phyloP scores from a whole-genome alignment of 176 grass and related monocot genomes.

The Raddia guianensis region DNA sequence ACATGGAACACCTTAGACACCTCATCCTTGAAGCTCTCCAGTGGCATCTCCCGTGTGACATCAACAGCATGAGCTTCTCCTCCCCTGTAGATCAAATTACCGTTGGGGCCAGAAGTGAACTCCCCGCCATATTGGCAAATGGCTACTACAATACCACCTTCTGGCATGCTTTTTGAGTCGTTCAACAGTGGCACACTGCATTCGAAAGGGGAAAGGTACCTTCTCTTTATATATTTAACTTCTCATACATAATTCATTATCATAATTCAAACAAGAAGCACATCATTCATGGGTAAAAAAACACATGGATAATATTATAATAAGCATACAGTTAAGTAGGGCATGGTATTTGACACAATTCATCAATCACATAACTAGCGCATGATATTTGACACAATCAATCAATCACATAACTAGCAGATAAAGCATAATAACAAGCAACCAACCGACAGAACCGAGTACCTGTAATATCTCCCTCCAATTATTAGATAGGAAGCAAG shows the following conservation, averaged over 20 bases:
- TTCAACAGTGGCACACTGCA: not conserved
- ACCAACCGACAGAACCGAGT: not conserved
- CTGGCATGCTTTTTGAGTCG: constrained; percentile 26
- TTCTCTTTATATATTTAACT: not conserved
- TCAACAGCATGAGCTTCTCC: constrained; percentile 93
- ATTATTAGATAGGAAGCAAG: not conserved
- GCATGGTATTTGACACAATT: not conserved
- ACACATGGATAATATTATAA: not conserved
- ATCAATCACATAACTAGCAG: not conserved
- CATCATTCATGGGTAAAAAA: not conserved
- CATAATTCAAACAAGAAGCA: not conserved
- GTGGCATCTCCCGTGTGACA: constrained; percentile 59
- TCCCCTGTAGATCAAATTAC: constrained; percentile 80
- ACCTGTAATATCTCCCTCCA: not conserved
- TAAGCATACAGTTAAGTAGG: constrained; percentile 6
- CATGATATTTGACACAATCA: too few relatives aligned
- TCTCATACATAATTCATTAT: not conserved
- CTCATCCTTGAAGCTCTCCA: constrained; percentile 81
- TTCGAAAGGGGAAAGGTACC: not conserved
- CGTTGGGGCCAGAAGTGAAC: constrained; percentile 68
- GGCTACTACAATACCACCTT: constrained; percentile 54
- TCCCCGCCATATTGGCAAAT: constrained; percentile 95
- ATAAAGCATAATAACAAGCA: not conserved
- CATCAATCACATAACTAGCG: not conserved
- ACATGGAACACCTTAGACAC: constrained; percentile 78